Evolutionary conservation across 169 alveolate species (phyloP).

Genomic region (Amoebophrya sp.): DNA sequence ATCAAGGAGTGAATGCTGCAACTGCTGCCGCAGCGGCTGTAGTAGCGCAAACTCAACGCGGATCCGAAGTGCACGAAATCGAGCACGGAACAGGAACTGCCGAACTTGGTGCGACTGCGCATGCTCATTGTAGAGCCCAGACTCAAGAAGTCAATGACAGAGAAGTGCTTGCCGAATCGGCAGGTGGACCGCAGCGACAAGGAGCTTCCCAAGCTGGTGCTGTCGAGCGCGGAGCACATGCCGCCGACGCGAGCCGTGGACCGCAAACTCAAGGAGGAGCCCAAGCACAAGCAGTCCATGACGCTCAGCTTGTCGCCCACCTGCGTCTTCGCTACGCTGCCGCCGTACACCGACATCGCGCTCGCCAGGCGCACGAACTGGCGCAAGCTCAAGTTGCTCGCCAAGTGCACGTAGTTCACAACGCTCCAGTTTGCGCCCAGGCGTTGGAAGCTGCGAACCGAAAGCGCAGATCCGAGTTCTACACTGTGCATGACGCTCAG

Average conservation of each 20-base stretch:
- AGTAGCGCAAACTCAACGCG: not conserved
- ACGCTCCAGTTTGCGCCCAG: not conserved
- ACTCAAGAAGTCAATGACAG: not conserved
- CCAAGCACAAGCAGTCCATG: not conserved
- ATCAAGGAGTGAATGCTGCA: not conserved
- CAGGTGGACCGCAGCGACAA: not conserved
- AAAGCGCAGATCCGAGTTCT: not conserved
- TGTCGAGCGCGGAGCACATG: conserved; percentile 8
- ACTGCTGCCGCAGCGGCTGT: not conserved
- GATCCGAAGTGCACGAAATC: not conserved
- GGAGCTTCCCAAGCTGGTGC: not conserved
- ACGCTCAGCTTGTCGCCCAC: not conserved
- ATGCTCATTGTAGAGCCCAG: not conserved
- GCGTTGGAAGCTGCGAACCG: not conserved
- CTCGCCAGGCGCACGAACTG: not conserved
- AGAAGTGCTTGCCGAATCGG: not conserved
- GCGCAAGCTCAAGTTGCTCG: not conserved
- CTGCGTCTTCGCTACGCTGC: not conserved
- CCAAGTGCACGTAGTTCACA: not conserved
- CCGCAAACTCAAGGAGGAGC: not conserved
- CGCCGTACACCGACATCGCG: too few species aligned
- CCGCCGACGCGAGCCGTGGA: not conserved
- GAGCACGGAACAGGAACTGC: not conserved
- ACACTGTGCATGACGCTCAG: not conserved
- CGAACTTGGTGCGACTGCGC: not conserved